A percentile compares a stretch with the other conserved stretches of the same genome.
Evolutionary conservation across 2,329 filamentous ascomycete genomes (phyloP).

Genomic region (Chaetomium globosum): DNA sequence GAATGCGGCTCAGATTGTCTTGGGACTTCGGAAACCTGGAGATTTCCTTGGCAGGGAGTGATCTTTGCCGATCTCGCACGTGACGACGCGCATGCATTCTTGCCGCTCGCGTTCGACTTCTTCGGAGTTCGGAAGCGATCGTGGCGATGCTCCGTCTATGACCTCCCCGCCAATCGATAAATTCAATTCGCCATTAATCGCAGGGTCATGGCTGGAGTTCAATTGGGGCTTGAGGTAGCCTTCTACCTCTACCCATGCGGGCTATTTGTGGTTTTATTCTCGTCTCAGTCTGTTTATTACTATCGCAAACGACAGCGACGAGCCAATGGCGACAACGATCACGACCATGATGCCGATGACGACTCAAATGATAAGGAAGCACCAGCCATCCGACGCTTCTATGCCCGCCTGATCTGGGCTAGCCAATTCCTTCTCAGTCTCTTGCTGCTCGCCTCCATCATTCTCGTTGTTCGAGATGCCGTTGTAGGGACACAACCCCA

Average conservation of each 20-base stretch:
- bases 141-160: no score
- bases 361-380: neutral
- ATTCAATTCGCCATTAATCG: neutral
- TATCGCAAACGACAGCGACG: neutral
- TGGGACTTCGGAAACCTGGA: no score
- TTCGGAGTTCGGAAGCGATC: no score
- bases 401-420: constrained; percentile 1
- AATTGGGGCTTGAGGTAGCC: neutral
- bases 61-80: no score
- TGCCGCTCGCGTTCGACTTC: no score
- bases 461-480: constrained; percentile 5
- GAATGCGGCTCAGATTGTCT: no score
- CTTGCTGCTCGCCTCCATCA: constrained; percentile 1
- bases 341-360: neutral
- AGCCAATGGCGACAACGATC: neutral
- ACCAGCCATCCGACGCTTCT: neutral
- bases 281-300: neutral
- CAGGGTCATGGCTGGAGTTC: constrained; percentile 4
- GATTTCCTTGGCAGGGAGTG: no score
- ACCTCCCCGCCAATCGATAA: no score
- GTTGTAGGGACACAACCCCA: neutral
- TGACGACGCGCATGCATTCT: no score
- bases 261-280: constrained; percentile 1
- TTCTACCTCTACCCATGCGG: constrained; percentile 4
- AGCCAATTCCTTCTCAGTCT: neutral